A percentile compares a stretch with the other conserved stretches of the same genome.
phyloP scores from a whole-genome alignment of 768 basidiomycete species.

The Crepidotus variabilis region DNA sequence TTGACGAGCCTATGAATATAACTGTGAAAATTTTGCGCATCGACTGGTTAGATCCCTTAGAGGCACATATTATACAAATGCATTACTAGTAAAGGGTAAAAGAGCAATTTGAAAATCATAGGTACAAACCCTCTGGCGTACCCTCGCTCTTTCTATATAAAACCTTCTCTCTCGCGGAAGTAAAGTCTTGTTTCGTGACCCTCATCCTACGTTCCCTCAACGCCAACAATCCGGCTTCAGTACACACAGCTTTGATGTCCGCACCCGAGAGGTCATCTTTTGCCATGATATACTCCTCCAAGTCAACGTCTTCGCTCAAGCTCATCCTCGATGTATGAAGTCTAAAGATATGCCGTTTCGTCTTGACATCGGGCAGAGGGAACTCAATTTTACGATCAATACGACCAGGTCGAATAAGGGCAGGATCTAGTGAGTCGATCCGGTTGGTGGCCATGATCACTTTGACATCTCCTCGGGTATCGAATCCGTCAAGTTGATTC shows the following conservation, averaged over 20 bases:
- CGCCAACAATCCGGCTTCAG: constrained; percentile 95
- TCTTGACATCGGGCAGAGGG: constrained; percentile 96
- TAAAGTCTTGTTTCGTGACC: constrained; percentile 89
- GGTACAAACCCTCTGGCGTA: constrained; percentile 84
- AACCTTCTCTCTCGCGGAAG: constrained; percentile 91
- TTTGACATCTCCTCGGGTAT: constrained; percentile 98
- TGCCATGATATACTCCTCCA: constrained; percentile 92
- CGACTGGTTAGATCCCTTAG: background rate
- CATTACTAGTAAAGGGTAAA: background rate
- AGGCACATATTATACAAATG: background rate
- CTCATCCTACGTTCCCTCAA: constrained; percentile 93
- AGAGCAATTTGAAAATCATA: constrained; percentile 32
- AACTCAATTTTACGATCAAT: constrained; percentile 99
- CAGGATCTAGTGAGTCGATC: constrained; percentile 96
- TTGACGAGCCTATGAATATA: background rate
- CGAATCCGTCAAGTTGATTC: constrained; percentile 99
- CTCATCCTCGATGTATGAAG: constrained; percentile 96
- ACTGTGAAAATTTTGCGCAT: background rate
- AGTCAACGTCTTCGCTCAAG: constrained; percentile 79
- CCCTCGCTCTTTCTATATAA: constrained; percentile 98
- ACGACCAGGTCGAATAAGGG: constrained; percentile 95
- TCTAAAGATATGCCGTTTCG: constrained; percentile 98
- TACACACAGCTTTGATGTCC: constrained; percentile 98
- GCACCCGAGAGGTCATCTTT: constrained; percentile 97
- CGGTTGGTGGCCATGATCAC: constrained; percentile 99